Evolutionary conservation across 208 protist genomes (phyloP), one percentile per base, ranked within the genome.

Genomic region (Lotmaria passim): DNA sequence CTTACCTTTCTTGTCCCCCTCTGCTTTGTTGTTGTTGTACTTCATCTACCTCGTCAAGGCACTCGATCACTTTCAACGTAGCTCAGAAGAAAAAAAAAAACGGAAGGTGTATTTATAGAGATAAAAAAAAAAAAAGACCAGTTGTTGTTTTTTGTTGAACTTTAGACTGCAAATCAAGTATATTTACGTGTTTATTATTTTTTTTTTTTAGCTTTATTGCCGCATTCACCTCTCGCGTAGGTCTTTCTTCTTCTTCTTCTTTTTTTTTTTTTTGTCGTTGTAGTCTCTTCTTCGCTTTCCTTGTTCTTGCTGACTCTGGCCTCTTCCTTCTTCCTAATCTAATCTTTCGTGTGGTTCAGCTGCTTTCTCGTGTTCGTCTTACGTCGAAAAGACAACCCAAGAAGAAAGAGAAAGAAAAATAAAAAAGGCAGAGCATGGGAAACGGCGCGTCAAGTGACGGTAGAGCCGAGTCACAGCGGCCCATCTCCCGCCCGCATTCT

Each of bases 401-500:
- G 7, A 7, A 39, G 10, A 59, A 26, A 59, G n/a, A 59, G 31
- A 48, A 10, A 47, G 17, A 62, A 48, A 52, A n/a, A 55, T 64
- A 31, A 14, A 53, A 57, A 50, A 43, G 55, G 36, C 23, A 43
- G 30, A 65, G 38, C 26, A 82, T 82, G 77, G 77, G 77, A 24
- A 64, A 68, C 24, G 71, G 70, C 6, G 65, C 53, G 12, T 82
- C 76, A 2, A 74, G 38, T 21, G 51, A 75, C 8, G 11, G 26
- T 34, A 46, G 38, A 24, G 50, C 36, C 30, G 60, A 24, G 17
- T 46, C 65, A 5, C 39, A 44, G 19, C 31, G 51, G 24, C 64
- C 63, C 17, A 44, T 38, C 28, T 52, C 65, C 38, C 61, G 71
- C 24, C 46, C 61, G 17, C 41, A 58, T 44, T 68, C 61, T 17